Evolutionary conservation across 805 yeast species (phyloP), one percentile per base, ranked within the genome.

Genomic region (Torulaspora microellipsoides): DNA sequence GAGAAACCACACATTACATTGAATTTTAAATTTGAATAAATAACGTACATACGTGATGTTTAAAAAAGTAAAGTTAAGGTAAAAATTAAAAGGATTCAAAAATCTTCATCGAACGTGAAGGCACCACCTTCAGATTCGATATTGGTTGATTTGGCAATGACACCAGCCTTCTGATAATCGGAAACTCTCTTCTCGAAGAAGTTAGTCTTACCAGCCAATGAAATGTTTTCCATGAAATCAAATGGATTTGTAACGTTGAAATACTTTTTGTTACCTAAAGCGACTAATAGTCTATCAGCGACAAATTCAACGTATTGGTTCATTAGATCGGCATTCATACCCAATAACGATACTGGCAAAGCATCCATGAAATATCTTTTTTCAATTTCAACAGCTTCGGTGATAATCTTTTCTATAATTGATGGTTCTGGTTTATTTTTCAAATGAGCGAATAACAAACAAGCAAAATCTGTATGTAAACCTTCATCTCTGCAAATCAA

Each of bases 131-230:
- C 72, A 37, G 66, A 55, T 49, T 69, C 71, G 49, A 73, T 65
- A 56, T 80, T 77, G 54, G 70, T 68, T 42, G 80, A 67, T 54
- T 76, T 75, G 54, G 95, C 91, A 93, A 91, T 91, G 62, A 91
- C 99, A 75, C 99, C 98, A 46, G 99, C 98, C 75, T 91, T 93
- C 74, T 91, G 99, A 73, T 91, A 91, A 71, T 91, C 99, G 46
- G 95, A 85, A 46, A 91, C 99, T 73, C 99, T 85, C 81, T 91
- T 91, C 77, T 91, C 99, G 65, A 91, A 91, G 81, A 91, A 91
- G 77, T 93, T 91, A 59, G 99, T 91, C 80, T 91, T 91, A 71
- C 99, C 99, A 47, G 97, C 95, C 58, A 91, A 80, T 8, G 98
- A 91, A 62, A 91, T 91, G 76, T 93, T 91, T 76, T 91, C 99